phyloP scores from a whole-genome alignment of 257 asterid species.

The Knoxia roxburghii region DNA sequence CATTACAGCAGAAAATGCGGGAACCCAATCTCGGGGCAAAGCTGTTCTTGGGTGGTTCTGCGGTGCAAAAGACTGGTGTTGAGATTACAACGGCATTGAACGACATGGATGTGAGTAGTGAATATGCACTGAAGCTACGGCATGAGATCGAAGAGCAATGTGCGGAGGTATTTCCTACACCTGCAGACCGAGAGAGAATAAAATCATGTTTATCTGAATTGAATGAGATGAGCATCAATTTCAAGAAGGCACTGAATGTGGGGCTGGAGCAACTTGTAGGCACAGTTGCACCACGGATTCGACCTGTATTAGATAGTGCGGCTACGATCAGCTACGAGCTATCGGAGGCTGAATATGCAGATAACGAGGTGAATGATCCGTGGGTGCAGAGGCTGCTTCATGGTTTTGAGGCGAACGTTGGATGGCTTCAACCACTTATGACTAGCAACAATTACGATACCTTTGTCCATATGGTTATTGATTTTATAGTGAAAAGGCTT shows the following conservation, averaged over 20 bases:
- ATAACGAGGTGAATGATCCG: constrained; percentile 92
- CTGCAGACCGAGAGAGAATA: constrained; percentile 76
- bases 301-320: constrained; percentile 79
- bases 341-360: constrained; percentile 92
- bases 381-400: constrained; percentile 99
- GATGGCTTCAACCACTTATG: constrained; percentile 89
- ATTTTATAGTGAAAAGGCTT: constrained; percentile 83
- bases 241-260: constrained; percentile 58
- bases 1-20: constrained; percentile 82
- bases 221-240: constrained; percentile 72
- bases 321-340: constrained; percentile 87
- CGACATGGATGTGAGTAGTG: constrained; percentile 92
- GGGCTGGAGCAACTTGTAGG: constrained; percentile 87
- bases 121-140: constrained; percentile 73
- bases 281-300: constrained; percentile 70
- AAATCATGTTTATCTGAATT: constrained; percentile 87
- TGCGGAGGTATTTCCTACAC: constrained; percentile 72
- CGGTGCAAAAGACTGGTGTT: constrained; percentile 79
- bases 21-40: constrained; percentile 88
- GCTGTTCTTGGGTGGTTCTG: constrained; percentile 85
- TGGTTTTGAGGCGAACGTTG: constrained; percentile 72
- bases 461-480: constrained; percentile 67
- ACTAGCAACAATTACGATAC: constrained; percentile 74
- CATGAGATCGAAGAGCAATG: constrained; percentile 97
- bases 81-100: constrained; percentile 87